Percentiles rank a stretch among this genome's conserved stretches.
Conservation (phyloP, 2,329 filamentous ascomycete genomes). For the Penicillium sp. region DNA sequence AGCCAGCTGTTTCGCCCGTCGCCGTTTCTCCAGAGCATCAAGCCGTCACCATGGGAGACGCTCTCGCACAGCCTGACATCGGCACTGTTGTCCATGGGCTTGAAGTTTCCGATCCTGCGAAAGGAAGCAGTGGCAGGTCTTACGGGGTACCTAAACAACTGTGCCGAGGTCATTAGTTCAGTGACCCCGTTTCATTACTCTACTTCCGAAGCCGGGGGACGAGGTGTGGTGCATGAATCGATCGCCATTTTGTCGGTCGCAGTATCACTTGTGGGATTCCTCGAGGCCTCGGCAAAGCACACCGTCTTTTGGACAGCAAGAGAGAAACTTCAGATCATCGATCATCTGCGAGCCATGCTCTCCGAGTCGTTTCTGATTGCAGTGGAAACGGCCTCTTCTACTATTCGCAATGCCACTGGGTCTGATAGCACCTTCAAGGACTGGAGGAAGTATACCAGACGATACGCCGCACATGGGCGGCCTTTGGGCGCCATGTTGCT, state of each 20-base stretch:
- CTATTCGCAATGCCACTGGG: constrained; percentile 75
- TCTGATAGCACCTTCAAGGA: constrained; percentile 68
- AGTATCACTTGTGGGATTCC: constrained; percentile 84
- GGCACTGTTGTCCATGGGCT: constrained; percentile 78
- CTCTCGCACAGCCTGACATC: constrained; percentile 76
- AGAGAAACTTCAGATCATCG: constrained; percentile 72
- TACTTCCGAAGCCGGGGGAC: constrained; percentile 51
- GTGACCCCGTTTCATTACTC: constrained; percentile 57
- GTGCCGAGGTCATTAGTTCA: constrained; percentile 61
- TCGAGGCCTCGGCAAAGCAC: constrained; percentile 77
- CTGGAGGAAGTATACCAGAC: constrained; percentile 83
- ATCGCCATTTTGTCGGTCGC: constrained; percentile 72
- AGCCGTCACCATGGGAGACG: constrained; percentile 85
- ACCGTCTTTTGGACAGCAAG: constrained; percentile 77
- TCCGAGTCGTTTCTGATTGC: constrained; percentile 83
- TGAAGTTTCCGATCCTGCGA: constrained; percentile 68
- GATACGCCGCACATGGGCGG: constrained; percentile 75
- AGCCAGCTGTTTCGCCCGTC: constrained; percentile 75
- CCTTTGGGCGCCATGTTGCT: constrained; percentile 90
- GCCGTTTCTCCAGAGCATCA: constrained; percentile 77
- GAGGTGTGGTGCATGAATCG: constrained; percentile 55
- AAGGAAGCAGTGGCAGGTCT: constrained; percentile 66
- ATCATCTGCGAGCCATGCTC: constrained; percentile 69
- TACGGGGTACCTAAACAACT: constrained; percentile 70
- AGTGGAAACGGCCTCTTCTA: constrained; percentile 86